phyloP scores from a whole-genome alignment of 2,329 filamentous ascomycete genomes.

The Plenodomus tracheiphilus region DNA sequence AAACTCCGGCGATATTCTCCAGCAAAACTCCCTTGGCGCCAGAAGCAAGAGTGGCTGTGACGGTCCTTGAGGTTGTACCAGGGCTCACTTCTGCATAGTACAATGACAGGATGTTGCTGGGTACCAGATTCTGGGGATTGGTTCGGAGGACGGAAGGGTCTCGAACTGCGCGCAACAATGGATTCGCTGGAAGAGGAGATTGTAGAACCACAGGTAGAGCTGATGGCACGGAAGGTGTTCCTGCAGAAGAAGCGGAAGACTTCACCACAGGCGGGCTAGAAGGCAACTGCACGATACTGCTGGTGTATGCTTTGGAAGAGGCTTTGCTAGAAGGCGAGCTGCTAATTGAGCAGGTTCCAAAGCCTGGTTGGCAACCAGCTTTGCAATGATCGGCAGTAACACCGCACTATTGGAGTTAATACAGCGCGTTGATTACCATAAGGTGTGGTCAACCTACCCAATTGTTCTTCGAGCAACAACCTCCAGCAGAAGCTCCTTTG shows the following conservation, averaged over 20 bases:
- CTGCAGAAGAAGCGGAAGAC: no score
- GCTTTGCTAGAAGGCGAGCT: background rate
- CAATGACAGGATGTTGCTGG: background rate
- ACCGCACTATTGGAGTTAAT: background rate
- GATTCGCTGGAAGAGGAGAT: background rate
- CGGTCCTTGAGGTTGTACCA: background rate
- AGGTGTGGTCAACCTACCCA: no score
- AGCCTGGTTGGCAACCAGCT: background rate
- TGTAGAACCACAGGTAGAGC: background rate
- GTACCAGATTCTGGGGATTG: background rate
- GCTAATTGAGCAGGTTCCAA: background rate
- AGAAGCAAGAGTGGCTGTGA: background rate
- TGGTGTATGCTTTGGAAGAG: no score
- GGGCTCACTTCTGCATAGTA: background rate
- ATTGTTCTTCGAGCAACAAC: background rate
- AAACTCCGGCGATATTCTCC: background rate
- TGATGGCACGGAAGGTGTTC: no score
- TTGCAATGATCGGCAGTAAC: background rate
- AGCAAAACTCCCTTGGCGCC: background rate
- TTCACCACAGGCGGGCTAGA: no score
- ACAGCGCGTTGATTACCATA: background rate
- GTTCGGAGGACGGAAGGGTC: background rate
- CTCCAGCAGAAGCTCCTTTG: background rate
- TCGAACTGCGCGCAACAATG: background rate
- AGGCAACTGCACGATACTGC: no score